Conservation (phyloP, 768 basidiomycete genomes). For the Artomyces pyxidatus region DNA sequence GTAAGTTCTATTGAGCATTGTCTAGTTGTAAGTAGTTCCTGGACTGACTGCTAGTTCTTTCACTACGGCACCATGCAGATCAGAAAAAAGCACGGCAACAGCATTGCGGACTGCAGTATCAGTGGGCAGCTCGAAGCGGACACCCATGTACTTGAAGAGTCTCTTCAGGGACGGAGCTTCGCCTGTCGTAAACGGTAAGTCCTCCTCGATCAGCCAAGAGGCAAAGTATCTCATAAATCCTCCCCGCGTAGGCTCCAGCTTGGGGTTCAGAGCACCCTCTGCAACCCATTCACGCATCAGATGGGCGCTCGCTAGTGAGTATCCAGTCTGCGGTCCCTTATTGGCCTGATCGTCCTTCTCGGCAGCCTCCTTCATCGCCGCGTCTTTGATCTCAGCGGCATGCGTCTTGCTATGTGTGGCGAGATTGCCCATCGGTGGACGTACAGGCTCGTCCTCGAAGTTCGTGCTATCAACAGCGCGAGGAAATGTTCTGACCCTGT, state of each 20-base stretch:
- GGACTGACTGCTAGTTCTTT: conserved; percentile 14
- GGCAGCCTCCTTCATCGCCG: background rate
- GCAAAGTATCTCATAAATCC: background rate
- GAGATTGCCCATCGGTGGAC: background rate
- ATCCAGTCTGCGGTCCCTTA: background rate
- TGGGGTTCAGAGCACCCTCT: background rate
- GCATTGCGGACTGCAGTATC: conserved; percentile 23
- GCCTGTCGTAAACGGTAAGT: conserved; percentile 19
- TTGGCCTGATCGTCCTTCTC: background rate
- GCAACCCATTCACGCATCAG: background rate
- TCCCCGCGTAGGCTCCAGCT: background rate
- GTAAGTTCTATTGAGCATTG: no score
- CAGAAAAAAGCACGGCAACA: conserved; percentile 2
- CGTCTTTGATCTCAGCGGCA: background rate
- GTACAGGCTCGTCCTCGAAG: background rate
- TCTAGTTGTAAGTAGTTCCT: background rate
- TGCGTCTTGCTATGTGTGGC: background rate
- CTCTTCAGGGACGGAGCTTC: conserved; percentile 12
- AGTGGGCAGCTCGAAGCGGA: conserved; percentile 16
- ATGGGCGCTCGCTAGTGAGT: background rate
- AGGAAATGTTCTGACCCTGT: background rate
- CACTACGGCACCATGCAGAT: conserved; percentile 17
- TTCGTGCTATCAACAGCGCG: background rate
- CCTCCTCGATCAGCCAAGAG: conserved; percentile 20
- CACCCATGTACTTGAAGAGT: conserved; percentile 13